phyloP scores from a whole-genome alignment of 371 early-diverging fungal species.

The Choanephora cucurbitarum region DNA sequence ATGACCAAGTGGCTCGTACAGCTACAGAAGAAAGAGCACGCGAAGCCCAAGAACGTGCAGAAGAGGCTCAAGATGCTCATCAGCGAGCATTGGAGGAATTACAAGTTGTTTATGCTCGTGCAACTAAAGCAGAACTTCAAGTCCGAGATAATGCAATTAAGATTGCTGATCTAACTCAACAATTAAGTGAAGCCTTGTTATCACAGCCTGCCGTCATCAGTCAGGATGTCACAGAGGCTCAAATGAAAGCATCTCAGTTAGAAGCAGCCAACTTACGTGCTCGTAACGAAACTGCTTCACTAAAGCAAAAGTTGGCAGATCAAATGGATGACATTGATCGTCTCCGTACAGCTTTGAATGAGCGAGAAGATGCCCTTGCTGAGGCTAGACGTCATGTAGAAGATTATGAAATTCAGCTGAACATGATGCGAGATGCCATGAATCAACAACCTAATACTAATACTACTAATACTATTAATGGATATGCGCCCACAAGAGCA shows the following conservation, averaged over 20 bases:
- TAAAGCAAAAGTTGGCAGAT: slow-evolving; percentile 58
- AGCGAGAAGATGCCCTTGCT: slow-evolving; percentile 53
- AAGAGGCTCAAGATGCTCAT: slow-evolving; percentile 58
- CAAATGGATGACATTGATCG: slow-evolving; percentile 55
- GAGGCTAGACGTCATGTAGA: slow-evolving; percentile 55
- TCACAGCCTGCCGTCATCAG: slow-evolving; percentile 15
- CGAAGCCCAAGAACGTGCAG: slow-evolving; percentile 49
- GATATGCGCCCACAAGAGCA: slow-evolving; percentile 25
- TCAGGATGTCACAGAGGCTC: slow-evolving; percentile 54
- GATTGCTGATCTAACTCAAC: slow-evolving; percentile 52
- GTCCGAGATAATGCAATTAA: slow-evolving; percentile 45
- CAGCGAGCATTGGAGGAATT: slow-evolving; percentile 55
- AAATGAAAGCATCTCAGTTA: slow-evolving; percentile 57
- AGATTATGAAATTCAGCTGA: slow-evolving; percentile 62
- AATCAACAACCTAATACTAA: slow-evolving; percentile 32
- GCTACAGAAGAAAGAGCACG: slow-evolving; percentile 54
- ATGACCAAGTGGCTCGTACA: slow-evolving; percentile 42
- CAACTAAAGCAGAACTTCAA: slow-evolving; percentile 51
- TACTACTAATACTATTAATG: slow-evolving; percentile 3
- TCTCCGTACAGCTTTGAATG: slow-evolving; percentile 43
- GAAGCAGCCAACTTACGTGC: slow-evolving; percentile 62
- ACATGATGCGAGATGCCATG: slow-evolving; percentile 65
- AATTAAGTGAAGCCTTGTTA: slow-evolving; percentile 39
- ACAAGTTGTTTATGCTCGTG: slow-evolving; percentile 42
- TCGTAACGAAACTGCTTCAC: slow-evolving; percentile 53